Evolutionary conservation across 2,329 filamentous ascomycete genomes (phyloP).

Genomic region (Botryotinia globosa): DNA sequence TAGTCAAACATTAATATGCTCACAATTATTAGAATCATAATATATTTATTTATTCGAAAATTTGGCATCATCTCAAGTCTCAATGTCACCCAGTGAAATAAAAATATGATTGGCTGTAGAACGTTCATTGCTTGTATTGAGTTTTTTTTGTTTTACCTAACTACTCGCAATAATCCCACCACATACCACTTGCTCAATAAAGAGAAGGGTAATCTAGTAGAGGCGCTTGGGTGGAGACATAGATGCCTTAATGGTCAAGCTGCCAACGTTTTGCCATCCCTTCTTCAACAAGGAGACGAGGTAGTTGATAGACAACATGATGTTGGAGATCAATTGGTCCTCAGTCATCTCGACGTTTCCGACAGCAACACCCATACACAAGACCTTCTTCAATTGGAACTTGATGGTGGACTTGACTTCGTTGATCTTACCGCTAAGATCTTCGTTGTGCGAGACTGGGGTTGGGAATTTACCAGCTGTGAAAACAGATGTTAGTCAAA

Average conservation of each 20-base stretch:
- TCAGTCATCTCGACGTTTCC: slow-evolving; percentile 97
- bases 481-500: slow-evolving; percentile 37
- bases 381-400: slow-evolving; percentile 99
- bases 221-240: slow-evolving; percentile 98
- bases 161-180: slow-evolving; percentile 29
- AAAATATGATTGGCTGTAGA: background rate
- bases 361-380: slow-evolving; percentile 99
- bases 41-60: background rate
- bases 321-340: slow-evolving; percentile 96
- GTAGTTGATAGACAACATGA: slow-evolving; percentile 99
- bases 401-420: slow-evolving; percentile 99
- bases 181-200: slow-evolving; percentile 33
- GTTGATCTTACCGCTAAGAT: slow-evolving; percentile 91
- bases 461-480: slow-evolving; percentile 99
- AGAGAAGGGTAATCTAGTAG: slow-evolving; percentile 63
- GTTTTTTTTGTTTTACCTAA: slow-evolving; percentile 31
- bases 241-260: slow-evolving; percentile 99
- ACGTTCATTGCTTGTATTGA: slow-evolving; percentile 26
- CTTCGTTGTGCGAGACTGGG: slow-evolving; percentile 94
- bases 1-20: background rate
- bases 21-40: background rate
- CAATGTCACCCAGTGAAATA: background rate
- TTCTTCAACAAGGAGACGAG: slow-evolving; percentile 99
- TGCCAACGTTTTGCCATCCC: slow-evolving; percentile 99
- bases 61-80: background rate